phyloP scores from a whole-genome alignment of 306 rosid species.

The Acmispon strigosus region DNA sequence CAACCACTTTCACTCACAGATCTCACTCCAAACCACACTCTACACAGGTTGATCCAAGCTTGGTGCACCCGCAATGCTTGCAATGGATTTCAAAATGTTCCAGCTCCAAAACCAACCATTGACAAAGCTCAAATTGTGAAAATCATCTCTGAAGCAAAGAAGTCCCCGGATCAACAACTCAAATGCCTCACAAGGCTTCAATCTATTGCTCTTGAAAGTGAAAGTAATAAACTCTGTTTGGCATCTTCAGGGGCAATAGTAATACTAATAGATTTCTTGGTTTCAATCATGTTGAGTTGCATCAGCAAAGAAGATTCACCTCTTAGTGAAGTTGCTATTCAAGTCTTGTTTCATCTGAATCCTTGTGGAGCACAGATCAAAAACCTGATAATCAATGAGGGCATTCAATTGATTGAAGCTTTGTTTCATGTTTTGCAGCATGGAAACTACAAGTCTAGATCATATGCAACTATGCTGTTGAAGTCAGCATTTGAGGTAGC shows the following conservation, averaged over 20 bases:
- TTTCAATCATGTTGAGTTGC: conserved; percentile 22
- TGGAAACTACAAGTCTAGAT: conserved; percentile 42
- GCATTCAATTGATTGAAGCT: conserved; percentile 30
- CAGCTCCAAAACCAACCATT: conserved; percentile 40
- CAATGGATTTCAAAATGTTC: conserved; percentile 30
- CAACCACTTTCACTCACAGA: conserved; percentile 32
- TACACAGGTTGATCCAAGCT: conserved; percentile 54
- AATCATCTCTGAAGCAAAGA: conserved; percentile 40
- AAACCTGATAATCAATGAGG: conserved; percentile 21
- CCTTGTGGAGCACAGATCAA: conserved; percentile 26
- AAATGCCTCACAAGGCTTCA: conserved; percentile 34
- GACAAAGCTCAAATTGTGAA: conserved; percentile 40
- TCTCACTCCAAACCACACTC: conserved; percentile 68
- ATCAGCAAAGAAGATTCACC: not conserved
- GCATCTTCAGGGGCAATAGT: conserved; percentile 31
- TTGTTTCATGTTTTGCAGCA: conserved; percentile 28
- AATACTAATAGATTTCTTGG: conserved; percentile 31
- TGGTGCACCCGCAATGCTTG: conserved; percentile 53
- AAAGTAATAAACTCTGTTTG: conserved; percentile 30
- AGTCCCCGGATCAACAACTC: conserved; percentile 18
- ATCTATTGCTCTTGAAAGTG: conserved; percentile 38
- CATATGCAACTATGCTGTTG: conserved; percentile 33
- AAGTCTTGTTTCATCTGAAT: conserved; percentile 38
- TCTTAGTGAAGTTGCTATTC: conserved; percentile 31
- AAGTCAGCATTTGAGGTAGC: conserved; percentile 42